Evolutionary conservation across 148 eudicot genomes (phyloP), one percentile per base, ranked within the genome.

Genomic region (Rhododendron henanense): DNA sequence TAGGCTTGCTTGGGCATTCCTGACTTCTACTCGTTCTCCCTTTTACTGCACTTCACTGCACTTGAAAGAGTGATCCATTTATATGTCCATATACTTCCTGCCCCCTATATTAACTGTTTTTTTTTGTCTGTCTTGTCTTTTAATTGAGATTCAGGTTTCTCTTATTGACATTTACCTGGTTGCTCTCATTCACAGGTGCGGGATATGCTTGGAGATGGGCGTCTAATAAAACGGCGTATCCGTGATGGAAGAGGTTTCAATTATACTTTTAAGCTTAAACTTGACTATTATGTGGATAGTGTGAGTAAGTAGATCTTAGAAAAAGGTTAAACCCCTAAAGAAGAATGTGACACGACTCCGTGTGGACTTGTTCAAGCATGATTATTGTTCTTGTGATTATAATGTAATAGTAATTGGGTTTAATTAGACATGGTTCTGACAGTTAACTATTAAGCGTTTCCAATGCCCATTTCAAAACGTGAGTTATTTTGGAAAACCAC

Each of bases 181-280:
- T 73, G 53, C 10, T 47, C 82, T 63, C 81, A 59, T 87, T 44
- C 85, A 67, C 91, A 97, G 99, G 99, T 97, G 73, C 94, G 98
- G 0, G 99, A 97, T 85, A 94, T 97, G 89, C 99, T 97, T 88
- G 99, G 99, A 84, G 99, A 97, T 93, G 98, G 99, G 73, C 95
- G 99, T 51, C 88, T 97, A 86, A 97, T 97, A 35, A 97, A 97
- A 87, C 94, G 99, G 18, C 98, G 99, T 51, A 85, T 97, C 53
- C 92, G 89, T 90, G 99, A 97, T 92, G 99, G 99, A 90, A 93
- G 82, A 95, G 99, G 99, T 97, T 10, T 41, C 57, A 63, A 57
- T 69, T 81, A 28, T 83, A 82, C 44, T 83, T 83, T 81, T 61
- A 31, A 75, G 21, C 37, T 78, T 39, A 51, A 77, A 16, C 63